Evolutionary conservation across 441 rosid genomes (phyloP).

Genomic region (Lepidium campestre): DNA sequence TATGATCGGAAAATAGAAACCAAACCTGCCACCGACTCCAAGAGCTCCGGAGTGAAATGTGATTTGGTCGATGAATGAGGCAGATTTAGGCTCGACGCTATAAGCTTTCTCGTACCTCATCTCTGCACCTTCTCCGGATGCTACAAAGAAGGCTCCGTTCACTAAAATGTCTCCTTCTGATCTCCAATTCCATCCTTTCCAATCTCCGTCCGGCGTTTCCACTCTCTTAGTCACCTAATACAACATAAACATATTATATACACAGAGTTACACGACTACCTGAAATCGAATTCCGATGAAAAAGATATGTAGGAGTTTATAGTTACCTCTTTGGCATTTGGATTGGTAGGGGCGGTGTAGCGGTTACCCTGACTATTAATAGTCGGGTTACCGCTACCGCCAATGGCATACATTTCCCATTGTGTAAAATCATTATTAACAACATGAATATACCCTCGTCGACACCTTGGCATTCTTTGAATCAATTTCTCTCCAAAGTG

Average conservation of each 20-base stretch:
- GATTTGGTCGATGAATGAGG: constrained; percentile 53
- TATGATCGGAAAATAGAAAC: neutral
- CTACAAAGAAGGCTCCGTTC: constrained; percentile 84
- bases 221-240: constrained; percentile 77
- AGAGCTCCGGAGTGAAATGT: constrained; percentile 77
- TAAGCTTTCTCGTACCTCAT: constrained; percentile 77
- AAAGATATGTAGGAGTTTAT: neutral
- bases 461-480: constrained; percentile 89
- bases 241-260: no score
- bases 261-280: no score
- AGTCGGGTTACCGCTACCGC: constrained; percentile 91
- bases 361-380: constrained; percentile 94
- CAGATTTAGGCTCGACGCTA: constrained; percentile 87
- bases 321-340: constrained; percentile 74
- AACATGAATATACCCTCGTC: constrained; percentile 89
- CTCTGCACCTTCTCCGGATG: constrained; percentile 71
- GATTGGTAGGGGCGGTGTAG: constrained; percentile 72
- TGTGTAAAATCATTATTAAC: constrained; percentile 86
- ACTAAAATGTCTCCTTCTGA: constrained; percentile 88
- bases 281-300: no score
- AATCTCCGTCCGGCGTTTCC: constrained; percentile 51
- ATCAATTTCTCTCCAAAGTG: constrained; percentile 79
- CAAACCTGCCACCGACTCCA: constrained; percentile 94
- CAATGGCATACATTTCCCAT: constrained; percentile 98
- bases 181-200: constrained; percentile 93